phyloP scores from a whole-genome alignment of 2,329 filamentous ascomycete species.

The Amauroascus verrucosus region DNA sequence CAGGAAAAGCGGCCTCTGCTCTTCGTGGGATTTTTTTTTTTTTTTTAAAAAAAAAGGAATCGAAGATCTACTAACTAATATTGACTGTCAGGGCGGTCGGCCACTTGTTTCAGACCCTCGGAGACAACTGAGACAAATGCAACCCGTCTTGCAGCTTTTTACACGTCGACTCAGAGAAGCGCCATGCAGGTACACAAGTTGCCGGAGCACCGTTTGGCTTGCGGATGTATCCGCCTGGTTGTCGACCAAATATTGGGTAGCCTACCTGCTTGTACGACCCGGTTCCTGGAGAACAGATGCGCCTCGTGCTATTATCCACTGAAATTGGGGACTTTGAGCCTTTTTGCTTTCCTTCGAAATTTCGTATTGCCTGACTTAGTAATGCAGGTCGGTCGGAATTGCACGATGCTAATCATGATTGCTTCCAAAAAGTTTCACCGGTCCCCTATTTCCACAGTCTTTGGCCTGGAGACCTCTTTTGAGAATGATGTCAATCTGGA shows the following conservation, averaged over 20 bases:
- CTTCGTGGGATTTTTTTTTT: too few relatives aligned
- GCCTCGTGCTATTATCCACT: neutral
- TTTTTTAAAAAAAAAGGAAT: too few relatives aligned
- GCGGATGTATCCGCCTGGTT: neutral
- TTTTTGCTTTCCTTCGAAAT: too few relatives aligned
- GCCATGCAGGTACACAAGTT: conserved; percentile 7
- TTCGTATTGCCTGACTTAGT: neutral
- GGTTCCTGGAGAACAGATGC: neutral
- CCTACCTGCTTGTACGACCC: neutral
- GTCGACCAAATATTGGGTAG: neutral
- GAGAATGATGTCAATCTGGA: neutral
- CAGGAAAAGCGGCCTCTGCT: too few relatives aligned
- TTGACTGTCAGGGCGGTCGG: too few relatives aligned
- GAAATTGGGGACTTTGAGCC: neutral
- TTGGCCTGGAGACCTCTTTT: neutral
- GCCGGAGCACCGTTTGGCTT: neutral
- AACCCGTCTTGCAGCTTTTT: conserved; percentile 5
- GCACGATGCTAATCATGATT: neutral
- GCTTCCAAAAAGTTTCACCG: neutral
- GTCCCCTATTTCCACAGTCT: neutral
- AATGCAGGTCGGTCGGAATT: neutral
- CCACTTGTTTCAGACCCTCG: conserved; percentile 2
- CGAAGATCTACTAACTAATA: too few relatives aligned
- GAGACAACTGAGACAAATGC: conserved; percentile 9
- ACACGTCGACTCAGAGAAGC: neutral